These are phyloP conservation scores for Calonectria fujianensis DNA, from an alignment of 2,329 filamentous ascomycete species.

Conservation along the genomic window DNA sequence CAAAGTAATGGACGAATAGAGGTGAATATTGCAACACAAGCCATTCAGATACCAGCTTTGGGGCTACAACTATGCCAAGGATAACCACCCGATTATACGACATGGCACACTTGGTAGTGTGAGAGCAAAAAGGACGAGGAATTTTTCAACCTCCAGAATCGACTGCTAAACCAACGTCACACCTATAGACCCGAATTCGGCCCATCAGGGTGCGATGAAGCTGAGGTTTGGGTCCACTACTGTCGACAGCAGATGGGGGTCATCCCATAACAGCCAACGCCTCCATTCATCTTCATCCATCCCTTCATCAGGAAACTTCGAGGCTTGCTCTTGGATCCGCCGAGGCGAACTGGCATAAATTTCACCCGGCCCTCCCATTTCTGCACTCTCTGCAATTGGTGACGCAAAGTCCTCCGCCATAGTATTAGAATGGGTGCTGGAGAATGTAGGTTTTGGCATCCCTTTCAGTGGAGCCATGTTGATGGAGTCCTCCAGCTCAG, in stretches of 20 bases:
- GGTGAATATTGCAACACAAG: background rate
- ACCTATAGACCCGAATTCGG: background rate
- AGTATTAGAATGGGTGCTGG: background rate
- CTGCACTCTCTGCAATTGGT: background rate
- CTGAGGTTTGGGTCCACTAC: constrained; percentile 37
- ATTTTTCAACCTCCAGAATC: background rate
- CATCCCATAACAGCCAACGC: constrained; percentile 52
- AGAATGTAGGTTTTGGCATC: constrained; percentile 49
- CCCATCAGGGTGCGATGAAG: background rate
- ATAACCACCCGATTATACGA: no score
- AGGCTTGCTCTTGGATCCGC: background rate
- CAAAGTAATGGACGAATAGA: background rate
- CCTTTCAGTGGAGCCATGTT: constrained; percentile 50
- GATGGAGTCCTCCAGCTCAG: constrained; percentile 51
- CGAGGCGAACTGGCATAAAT: background rate
- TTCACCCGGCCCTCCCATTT: background rate
- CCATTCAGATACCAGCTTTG: no score
- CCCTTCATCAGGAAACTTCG: constrained; percentile 35
- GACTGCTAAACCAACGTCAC: no score
- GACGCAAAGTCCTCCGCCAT: background rate
- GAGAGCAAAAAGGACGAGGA: no score
- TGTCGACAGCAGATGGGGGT: constrained; percentile 52
- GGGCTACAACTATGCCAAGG: no score
- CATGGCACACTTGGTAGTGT: no score
- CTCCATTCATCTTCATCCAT: constrained; percentile 52